Percentiles rank a stretch among this genome's conserved stretches.
These are phyloP conservation scores for Trichosporon coremiiforme DNA, from an alignment of 1,284 basidiomycete species.

Conservation along the genomic window DNA sequence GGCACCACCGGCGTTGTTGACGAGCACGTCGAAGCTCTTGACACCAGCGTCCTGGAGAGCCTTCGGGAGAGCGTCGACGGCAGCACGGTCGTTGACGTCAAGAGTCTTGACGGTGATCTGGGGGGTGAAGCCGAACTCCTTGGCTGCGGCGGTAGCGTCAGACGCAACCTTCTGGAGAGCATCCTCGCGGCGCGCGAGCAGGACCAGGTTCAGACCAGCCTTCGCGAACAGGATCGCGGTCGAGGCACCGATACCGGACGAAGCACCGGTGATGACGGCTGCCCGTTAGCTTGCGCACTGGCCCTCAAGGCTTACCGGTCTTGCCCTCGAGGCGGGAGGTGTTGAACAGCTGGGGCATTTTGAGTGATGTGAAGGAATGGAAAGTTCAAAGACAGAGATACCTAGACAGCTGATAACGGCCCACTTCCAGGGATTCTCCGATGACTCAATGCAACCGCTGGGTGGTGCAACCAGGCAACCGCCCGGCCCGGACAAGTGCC, in stretches of 20 bases:
- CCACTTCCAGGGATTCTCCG: neutral
- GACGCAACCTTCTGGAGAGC: conserved; percentile 62
- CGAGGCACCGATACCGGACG: conserved; percentile 55
- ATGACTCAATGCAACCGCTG: neutral
- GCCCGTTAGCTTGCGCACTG: neutral
- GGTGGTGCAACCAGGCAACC: neutral
- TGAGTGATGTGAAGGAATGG: neutral
- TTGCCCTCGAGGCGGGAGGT: conserved; percentile 34
- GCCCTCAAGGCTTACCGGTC: conserved; percentile 25
- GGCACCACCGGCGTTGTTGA: conserved; percentile 36
- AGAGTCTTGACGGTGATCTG: conserved; percentile 34
- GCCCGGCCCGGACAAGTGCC: neutral
- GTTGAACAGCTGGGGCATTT: conserved; percentile 34
- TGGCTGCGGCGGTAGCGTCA: conserved; percentile 26
- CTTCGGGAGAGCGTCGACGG: conserved; percentile 27
- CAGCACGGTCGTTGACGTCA: conserved; percentile 33
- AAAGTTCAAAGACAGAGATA: neutral
- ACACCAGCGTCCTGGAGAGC: conserved; percentile 27
- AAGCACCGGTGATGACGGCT: conserved; percentile 55
- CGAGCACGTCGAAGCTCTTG: conserved; percentile 30
- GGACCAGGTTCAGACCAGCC: conserved; percentile 64
- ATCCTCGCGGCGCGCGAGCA: conserved; percentile 62
- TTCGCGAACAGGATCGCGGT: conserved; percentile 60
- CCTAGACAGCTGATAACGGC: neutral
- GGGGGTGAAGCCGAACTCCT: conserved; percentile 33